Evolutionary conservation across 495 filamentous ascomycete genomes (phyloP), one percentile per base, ranked within the genome.

Genomic region (Penicilliopsis zonata): DNA sequence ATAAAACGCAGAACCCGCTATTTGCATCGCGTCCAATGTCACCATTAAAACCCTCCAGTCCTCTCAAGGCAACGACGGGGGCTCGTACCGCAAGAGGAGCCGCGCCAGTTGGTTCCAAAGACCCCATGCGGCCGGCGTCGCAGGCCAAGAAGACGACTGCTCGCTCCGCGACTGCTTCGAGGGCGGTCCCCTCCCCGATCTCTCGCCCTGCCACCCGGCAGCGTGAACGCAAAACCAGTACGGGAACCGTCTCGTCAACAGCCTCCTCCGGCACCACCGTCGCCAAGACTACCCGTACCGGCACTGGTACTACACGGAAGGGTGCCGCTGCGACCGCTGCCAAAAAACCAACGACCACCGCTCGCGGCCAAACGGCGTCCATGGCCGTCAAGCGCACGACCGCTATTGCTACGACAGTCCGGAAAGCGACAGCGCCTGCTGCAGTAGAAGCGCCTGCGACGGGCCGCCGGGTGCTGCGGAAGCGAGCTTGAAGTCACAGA

Each of bases 181-280:
- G 48, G 35, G 31, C 46, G 9, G 41, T 47, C 18, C 46, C 39
- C 2, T 59, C 57, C 6, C 60, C 58, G 3, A 43, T 56, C 14
- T 47, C 60, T 3, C 50, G 58, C 6, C 50, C 55, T 3, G 49
- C 55, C n/a, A 58, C 57, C 18, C 55, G 62, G 34, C 64, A 70
- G 42, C 49, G 53, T 22, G 53, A 63, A 32, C 52, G 66, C 33
- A 49, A 59, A 42, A 55, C 49, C 16, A 64, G 60, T 10, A 44
- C 22, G 14, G 34, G 41, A 27, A 51, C 41, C 21, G 47, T 54
- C 23, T 63, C 55, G 2, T 71, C 67, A 9, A 60, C 49, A 13
- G 40, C 59, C 4, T 70, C 67, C 4, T 62, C 59, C 1, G 61
- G 60, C 3, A 76, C 74, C 14, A 82, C 67, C 28, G 72, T 80